Conservation (phyloP, 305 asterid genomes). For the Solanum hybrid region DNA sequence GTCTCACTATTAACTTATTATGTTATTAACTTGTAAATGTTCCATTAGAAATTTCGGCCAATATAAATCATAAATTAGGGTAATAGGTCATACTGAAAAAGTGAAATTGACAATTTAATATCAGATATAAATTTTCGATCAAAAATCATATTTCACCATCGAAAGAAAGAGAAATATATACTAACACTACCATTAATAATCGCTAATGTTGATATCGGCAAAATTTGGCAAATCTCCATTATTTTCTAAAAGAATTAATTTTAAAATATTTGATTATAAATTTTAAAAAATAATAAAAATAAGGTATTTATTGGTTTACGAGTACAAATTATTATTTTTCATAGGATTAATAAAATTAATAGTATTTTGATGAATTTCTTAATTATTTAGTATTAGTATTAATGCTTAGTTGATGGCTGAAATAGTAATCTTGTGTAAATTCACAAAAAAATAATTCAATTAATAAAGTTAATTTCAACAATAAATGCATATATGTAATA, state of each 20-base stretch:
- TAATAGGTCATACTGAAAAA: neutral
- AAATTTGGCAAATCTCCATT: neutral
- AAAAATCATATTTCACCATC: neutral
- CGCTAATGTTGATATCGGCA: neutral
- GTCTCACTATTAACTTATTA: too few species aligned
- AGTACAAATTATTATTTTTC: too few species aligned
- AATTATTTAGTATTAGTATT: neutral
- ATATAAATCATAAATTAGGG: neutral
- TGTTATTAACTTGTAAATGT: neutral
- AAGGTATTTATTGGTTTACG: neutral
- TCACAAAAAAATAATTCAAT: too few species aligned
- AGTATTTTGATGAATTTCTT: too few species aligned
- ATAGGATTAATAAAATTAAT: too few species aligned
- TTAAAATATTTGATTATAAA: too few species aligned
- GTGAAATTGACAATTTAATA: neutral
- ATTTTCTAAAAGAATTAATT: too few species aligned
- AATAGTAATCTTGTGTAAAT: neutral
- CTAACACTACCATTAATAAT: neutral
- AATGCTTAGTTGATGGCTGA: neutral
- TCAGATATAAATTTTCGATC: neutral
- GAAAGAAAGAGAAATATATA: neutral
- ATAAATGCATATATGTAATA: too few species aligned
- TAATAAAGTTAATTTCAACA: neutral
- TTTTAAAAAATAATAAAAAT: too few species aligned
- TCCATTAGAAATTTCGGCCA: accelerated